Evolutionary conservation across 148 eudicot species (phyloP).

Genomic region (Rhododendron henanense): DNA sequence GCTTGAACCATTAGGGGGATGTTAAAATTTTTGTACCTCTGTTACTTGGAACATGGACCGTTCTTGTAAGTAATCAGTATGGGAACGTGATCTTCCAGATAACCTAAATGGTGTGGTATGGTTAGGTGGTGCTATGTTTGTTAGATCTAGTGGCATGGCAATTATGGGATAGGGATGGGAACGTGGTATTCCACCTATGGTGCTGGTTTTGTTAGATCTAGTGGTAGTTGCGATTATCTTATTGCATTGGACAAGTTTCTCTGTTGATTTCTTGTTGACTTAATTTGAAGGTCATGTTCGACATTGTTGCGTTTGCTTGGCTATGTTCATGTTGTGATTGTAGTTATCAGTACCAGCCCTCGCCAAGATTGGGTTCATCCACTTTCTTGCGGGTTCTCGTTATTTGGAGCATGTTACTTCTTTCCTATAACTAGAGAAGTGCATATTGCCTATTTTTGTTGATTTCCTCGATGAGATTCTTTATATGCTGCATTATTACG

Average conservation of each 20-base stretch:
- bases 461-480: neutral
- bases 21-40: neutral
- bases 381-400: neutral
- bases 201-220: neutral
- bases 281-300: neutral
- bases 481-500: neutral
- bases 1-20: neutral
- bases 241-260: neutral
- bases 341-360: neutral
- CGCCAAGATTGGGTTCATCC: neutral
- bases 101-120: neutral
- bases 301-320: neutral
- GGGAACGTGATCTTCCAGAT: neutral
- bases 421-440: neutral
- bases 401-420: neutral
- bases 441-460: neutral
- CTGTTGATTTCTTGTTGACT: neutral
- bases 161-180: neutral
- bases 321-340: neutral
- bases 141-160: neutral
- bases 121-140: neutral
- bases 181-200: neutral
- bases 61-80: neutral
- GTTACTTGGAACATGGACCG: neutral
- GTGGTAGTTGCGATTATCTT: neutral